phyloP scores from a whole-genome alignment of 2,329 filamentous ascomycete species.

The Hypomyces rosellus region DNA sequence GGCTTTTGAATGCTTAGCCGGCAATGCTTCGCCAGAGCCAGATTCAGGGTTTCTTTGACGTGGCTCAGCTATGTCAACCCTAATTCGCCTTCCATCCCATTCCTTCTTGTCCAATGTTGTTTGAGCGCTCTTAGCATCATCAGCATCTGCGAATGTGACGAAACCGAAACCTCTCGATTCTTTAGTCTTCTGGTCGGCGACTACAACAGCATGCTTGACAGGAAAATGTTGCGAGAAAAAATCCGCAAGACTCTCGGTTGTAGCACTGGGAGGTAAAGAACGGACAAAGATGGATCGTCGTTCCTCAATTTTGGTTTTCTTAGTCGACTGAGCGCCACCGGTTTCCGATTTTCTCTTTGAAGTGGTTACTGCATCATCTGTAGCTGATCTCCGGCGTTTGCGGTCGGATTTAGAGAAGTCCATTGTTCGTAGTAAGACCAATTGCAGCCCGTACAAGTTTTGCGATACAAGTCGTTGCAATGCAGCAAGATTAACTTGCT shows the following conservation, averaged over 20 bases:
- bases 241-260: constrained; percentile 74
- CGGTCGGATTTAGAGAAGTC: constrained; percentile 24
- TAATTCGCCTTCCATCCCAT: constrained; percentile 74
- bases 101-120: constrained; percentile 72
- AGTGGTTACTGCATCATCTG: constrained; percentile 25
- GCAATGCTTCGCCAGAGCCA: constrained; percentile 30
- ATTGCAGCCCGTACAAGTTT: background rate
- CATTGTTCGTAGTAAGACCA: constrained; percentile 17
- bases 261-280: constrained; percentile 70
- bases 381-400: constrained; percentile 30
- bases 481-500: background rate
- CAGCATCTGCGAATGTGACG: constrained; percentile 89
- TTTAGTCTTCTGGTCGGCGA: constrained; percentile 79
- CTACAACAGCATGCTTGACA: constrained; percentile 92
- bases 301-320: constrained; percentile 54
- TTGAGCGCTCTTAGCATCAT: constrained; percentile 78
- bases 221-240: constrained; percentile 93
- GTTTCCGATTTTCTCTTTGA: constrained; percentile 27
- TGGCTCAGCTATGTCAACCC: constrained; percentile 81
- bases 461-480: background rate
- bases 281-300: constrained; percentile 82
- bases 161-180: constrained; percentile 90
- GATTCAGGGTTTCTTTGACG: constrained; percentile 61
- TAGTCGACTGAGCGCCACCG: constrained; percentile 31
- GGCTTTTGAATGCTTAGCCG: constrained; percentile 52